Conservation (phyloP, 192 early-diverging fungal species). For the Thoreauomyces humboldtii region DNA sequence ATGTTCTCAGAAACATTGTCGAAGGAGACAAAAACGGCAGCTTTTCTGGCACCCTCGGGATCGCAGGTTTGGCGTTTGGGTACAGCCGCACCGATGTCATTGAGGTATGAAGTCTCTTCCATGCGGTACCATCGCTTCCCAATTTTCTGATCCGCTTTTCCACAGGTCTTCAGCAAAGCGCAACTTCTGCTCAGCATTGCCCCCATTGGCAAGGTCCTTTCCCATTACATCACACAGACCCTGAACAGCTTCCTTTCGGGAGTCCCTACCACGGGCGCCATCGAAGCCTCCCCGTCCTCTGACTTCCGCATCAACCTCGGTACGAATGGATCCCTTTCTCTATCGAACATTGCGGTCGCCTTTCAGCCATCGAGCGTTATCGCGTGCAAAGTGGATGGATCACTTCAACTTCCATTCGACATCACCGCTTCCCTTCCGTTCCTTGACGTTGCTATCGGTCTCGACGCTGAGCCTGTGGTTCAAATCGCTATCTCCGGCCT, state of each 20-base stretch:
- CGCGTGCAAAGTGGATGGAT: constrained; percentile 8
- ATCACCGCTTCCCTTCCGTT: constrained; percentile 13
- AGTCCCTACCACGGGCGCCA: not conserved
- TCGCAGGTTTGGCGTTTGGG: constrained; percentile 8
- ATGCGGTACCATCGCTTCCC: no score
- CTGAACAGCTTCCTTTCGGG: not conserved
- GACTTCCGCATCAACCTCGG: not conserved
- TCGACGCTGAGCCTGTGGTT: constrained; percentile 17
- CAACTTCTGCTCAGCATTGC: no score
- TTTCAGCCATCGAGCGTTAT: constrained; percentile 9
- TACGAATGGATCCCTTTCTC: not conserved
- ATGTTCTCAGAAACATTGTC: not conserved
- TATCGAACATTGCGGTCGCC: not conserved
- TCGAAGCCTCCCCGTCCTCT: not conserved
- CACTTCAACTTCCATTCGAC: constrained; percentile 13
- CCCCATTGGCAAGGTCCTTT: not conserved
- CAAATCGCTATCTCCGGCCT: constrained; percentile 10
- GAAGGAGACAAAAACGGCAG: not conserved
- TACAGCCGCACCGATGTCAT: not conserved
- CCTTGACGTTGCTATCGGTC: constrained; percentile 6
- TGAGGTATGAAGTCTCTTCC: not conserved
- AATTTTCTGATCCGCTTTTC: no score
- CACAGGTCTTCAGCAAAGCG: no score
- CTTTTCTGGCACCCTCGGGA: constrained; percentile 5
- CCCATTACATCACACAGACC: not conserved